Evolutionary conservation across 2,329 filamentous ascomycete species (phyloP).

Genomic region (Fusarium coicis): DNA sequence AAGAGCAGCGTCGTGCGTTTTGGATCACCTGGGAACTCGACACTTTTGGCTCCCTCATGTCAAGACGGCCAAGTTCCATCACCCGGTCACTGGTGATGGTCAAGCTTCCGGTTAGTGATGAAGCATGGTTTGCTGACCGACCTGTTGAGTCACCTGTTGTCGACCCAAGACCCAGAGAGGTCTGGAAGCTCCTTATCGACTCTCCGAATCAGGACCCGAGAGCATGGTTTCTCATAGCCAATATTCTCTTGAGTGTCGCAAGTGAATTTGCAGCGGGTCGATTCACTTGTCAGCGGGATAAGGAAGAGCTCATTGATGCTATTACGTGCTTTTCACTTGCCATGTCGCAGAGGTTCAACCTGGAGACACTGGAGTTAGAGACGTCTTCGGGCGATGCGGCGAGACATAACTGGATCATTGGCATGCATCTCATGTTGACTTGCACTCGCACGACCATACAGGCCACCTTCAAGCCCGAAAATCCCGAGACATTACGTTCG

Average conservation of each 20-base stretch:
- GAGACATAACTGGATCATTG: background rate
- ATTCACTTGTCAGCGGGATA: background rate
- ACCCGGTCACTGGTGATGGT: background rate
- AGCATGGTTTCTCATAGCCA: background rate
- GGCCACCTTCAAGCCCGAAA: background rate
- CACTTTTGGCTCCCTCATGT: background rate
- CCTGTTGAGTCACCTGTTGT: background rate
- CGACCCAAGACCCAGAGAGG: background rate
- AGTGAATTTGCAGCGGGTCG: background rate
- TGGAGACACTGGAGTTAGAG: fast-evolving
- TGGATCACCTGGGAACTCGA: background rate
- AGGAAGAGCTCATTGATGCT: background rate
- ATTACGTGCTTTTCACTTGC: background rate
- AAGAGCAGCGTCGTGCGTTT: background rate
- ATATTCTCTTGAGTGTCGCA: background rate
- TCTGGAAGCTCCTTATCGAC: background rate
- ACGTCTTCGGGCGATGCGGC: fast-evolving
- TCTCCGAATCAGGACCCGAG: background rate
- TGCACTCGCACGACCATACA: background rate
- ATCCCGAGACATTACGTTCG: background rate
- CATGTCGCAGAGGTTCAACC: background rate
- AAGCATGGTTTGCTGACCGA: background rate
- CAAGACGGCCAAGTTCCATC: background rate
- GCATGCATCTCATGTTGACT: background rate
- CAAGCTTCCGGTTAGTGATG: background rate